Conservation (phyloP, 305 asterid species). For the Euphrasia arctica region DNA sequence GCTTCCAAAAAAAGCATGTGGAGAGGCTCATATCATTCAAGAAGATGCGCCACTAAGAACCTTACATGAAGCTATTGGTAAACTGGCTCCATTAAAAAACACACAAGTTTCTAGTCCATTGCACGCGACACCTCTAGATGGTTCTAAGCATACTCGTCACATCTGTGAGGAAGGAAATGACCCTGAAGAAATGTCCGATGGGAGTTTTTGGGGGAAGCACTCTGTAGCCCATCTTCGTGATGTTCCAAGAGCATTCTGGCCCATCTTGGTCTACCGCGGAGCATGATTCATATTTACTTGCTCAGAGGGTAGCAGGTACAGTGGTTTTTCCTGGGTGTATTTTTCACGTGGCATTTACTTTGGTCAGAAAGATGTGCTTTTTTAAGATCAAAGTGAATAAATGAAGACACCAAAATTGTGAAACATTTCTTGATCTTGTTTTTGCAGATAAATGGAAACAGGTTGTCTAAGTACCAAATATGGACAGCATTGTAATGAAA, state of each 20-base stretch:
- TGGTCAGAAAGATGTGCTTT: background rate
- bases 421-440: constrained; percentile 18
- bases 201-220: constrained; percentile 57
- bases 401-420: constrained; percentile 7
- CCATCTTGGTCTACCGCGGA: constrained; percentile 87
- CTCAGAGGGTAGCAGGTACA: constrained; percentile 82
- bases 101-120: constrained; percentile 7
- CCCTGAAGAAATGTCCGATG: constrained; percentile 77
- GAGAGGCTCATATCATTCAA: constrained; percentile 74
- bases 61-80: too few relatives aligned
- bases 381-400: constrained; percentile 17
- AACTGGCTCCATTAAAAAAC: too few relatives aligned
- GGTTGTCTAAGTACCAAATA: constrained; percentile 71
- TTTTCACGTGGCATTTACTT: constrained; percentile 15
- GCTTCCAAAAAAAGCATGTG: constrained; percentile 55
- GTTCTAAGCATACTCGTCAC: constrained; percentile 28
- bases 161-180: constrained; percentile 57
- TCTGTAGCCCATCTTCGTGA: constrained; percentile 65
- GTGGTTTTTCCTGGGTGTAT: constrained; percentile 22
- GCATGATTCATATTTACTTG: constrained; percentile 77
- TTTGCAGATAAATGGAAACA: constrained; percentile 90
- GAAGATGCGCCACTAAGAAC: constrained; percentile 79
- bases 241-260: constrained; percentile 13
- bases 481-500: constrained; percentile 72
- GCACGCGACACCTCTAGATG: constrained; percentile 28